phyloP scores from a whole-genome alignment of 1,284 basidiomycete genomes.

The Erythrobasidium hasegawianum region DNA sequence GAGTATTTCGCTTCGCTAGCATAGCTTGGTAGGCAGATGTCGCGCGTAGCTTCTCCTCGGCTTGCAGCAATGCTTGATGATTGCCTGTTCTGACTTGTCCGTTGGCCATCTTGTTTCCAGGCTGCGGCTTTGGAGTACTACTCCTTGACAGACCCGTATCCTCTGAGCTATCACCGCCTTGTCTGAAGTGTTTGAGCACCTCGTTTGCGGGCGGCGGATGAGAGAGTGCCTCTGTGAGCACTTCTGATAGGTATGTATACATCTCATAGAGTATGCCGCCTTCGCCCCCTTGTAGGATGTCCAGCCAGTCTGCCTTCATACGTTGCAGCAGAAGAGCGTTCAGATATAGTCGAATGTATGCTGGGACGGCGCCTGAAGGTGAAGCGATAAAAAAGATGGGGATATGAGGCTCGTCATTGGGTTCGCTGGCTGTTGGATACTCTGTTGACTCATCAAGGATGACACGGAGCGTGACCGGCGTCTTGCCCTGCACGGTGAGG shows the following conservation, averaged over 20 bases:
- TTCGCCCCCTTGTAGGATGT: constrained; percentile 63
- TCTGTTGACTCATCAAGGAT: constrained; percentile 53
- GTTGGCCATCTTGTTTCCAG: background rate
- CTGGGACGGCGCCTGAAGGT: constrained; percentile 52
- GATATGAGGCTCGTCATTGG: background rate
- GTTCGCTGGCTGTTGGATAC: constrained; percentile 55
- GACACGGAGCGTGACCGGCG: constrained; percentile 61
- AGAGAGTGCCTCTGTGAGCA: constrained; percentile 43
- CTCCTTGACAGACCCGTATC: background rate
- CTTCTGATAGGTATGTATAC: constrained; percentile 64
- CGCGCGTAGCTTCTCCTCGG: constrained; percentile 8
- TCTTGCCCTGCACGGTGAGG: constrained; percentile 52
- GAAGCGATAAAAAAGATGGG: constrained; percentile 26
- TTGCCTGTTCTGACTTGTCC: constrained; percentile 16
- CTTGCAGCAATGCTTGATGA: constrained; percentile 34
- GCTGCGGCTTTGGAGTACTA: background rate
- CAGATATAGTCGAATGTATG: constrained; percentile 81
- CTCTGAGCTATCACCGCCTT: constrained; percentile 11
- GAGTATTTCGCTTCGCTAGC: constrained; percentile 57
- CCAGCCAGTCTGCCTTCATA: constrained; percentile 46
- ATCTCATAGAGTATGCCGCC: constrained; percentile 69
- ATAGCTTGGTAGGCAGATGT: constrained; percentile 59
- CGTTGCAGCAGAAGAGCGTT: constrained; percentile 55
- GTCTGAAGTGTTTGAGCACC: constrained; percentile 45
- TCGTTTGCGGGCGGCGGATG: constrained; percentile 47